Base-by-base conservation (phyloP, 805 yeast genomes). In the Tetrapisispora iriomotensis region DNA sequence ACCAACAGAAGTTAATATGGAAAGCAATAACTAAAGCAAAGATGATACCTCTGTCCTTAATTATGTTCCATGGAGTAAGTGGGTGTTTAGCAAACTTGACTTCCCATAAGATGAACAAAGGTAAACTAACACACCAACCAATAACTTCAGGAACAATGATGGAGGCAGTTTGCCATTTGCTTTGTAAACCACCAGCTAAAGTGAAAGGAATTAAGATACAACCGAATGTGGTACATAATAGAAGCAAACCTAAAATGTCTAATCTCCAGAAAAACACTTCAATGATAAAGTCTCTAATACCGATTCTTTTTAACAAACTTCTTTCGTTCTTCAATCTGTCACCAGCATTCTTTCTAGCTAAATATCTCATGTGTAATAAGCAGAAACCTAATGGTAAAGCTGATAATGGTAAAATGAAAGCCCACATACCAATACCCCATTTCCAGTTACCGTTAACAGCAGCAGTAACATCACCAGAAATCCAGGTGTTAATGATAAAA, bases 401-500 rank as follows among this genome's bases (percentile, higher is more conserved):
- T 10, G 70, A 52, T 30, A 71, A 54, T 27, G 80, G 80, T 60
- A 71, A 64, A 38, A 75, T 71, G 48, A 71, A 68, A 2, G 79
- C 79, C 75, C 75, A 75, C 63, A 75, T 74, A 26, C 76, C 78
- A 46, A 74, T 71, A 43, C 72, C 70, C 76, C 77, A 74, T 18
- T 66, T 58, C 70, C 77, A 71, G 14, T 56, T 48, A n/a, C 42
- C 30, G 33, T 58, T 62, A 40, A 68, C 58, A 26, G 60, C 60
- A 7, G 50, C 42, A 7, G 67, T 53, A 29, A 80, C 64, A 50
- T 75, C 57, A 46, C 83, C 85, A 26, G 76, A 61, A 38, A 78
- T 66, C 87, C 87, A 81, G 19, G 86, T 76, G 55, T 78, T 81
- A 54, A 81, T 75, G 46, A 80, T 70, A 49, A 74, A 78, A 1